Percentiles rank a stretch among this genome's conserved stretches.
phyloP scores from a whole-genome alignment of 768 basidiomycete genomes.

The Tricholoma hemisulphureum region DNA sequence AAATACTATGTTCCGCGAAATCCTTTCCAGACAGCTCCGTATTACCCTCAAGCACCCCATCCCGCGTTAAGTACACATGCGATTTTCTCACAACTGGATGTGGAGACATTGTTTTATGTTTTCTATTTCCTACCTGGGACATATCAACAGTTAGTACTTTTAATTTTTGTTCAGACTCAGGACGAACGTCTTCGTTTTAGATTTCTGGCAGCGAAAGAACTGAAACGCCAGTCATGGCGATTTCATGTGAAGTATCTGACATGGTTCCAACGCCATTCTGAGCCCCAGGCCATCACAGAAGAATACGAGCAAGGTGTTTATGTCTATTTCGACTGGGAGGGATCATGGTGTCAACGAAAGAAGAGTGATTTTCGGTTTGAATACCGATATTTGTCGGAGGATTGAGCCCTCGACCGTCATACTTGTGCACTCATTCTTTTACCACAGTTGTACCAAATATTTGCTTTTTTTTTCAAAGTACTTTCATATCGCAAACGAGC shows the following conservation, averaged over 20 bases:
- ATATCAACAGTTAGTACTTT: conserved; percentile 83
- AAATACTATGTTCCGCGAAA: conserved; percentile 96
- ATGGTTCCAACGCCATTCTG: conserved; percentile 98
- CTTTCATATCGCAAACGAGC: conserved; percentile 18
- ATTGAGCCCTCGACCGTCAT: conserved; percentile 41
- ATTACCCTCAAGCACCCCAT: conserved; percentile 90
- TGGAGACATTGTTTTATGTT: conserved; percentile 97
- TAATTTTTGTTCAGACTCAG: neutral
- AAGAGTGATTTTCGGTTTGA: conserved; percentile 98
- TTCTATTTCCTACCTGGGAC: conserved; percentile 98
- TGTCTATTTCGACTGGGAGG: conserved; percentile 99
- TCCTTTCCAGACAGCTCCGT: conserved; percentile 85
- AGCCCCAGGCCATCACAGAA: conserved; percentile 97
- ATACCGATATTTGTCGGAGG: conserved; percentile 92
- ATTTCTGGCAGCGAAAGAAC: conserved; percentile 93
- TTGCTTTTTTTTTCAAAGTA: neutral
- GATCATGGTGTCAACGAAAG: conserved; percentile 97
- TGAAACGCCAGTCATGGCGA: conserved; percentile 97
- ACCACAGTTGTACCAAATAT: conserved; percentile 19
- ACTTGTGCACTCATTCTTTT: conserved; percentile 10
- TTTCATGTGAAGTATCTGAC: conserved; percentile 99
- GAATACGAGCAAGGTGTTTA: conserved; percentile 99
- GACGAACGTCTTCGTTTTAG: conserved; percentile 37
- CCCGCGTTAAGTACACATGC: conserved; percentile 77
- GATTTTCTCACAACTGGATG: conserved; percentile 88